phyloP scores from a whole-genome alignment of 1,284 basidiomycete genomes.

The Marasmius tenuissimus region DNA sequence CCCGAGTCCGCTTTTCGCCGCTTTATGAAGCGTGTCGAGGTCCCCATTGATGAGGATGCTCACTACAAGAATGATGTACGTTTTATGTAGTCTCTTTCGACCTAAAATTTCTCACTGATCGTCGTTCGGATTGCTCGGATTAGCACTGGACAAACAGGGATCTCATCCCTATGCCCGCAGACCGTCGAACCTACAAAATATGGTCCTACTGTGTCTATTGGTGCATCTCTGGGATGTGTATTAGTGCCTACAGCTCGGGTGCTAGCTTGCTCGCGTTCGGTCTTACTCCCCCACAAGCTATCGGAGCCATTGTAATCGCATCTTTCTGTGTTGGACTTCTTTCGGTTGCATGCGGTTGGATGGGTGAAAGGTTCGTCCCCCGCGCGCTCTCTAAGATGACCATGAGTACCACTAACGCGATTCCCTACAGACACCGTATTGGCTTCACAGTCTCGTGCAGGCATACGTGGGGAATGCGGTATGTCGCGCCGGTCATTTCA shows the following conservation, averaged over 20 bases:
- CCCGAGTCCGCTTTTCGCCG: not conserved
- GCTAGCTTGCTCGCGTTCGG: conserved; percentile 21
- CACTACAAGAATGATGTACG: conserved; percentile 17
- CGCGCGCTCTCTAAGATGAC: not conserved
- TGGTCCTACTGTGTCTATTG: conserved; percentile 22
- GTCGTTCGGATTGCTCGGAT: not conserved
- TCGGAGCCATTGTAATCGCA: conserved; percentile 19
- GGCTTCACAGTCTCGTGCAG: conserved; percentile 20
- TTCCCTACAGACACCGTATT: conserved; percentile 15
- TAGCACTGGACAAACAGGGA: conserved; percentile 22
- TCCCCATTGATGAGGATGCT: conserved; percentile 18
- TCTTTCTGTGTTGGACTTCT: conserved; percentile 15
- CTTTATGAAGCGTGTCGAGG: conserved; percentile 16
- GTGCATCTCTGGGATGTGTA: conserved; percentile 22
- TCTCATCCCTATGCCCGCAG: conserved; percentile 21
- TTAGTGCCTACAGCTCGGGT: conserved; percentile 19
- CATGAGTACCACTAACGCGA: not conserved
- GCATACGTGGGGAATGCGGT: conserved; percentile 20
- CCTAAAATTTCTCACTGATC: not conserved
- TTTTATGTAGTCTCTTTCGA: not conserved
- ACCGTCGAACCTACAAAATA: conserved; percentile 21
- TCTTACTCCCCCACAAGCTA: conserved; percentile 19
- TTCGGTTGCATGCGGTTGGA: conserved; percentile 20
- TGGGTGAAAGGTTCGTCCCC: conserved; percentile 16
- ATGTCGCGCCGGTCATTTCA: not conserved